These are phyloP conservation scores for Cephalotrichum gorgonifer DNA, from an alignment of 2,329 filamentous ascomycete species.

Conservation along the genomic window DNA sequence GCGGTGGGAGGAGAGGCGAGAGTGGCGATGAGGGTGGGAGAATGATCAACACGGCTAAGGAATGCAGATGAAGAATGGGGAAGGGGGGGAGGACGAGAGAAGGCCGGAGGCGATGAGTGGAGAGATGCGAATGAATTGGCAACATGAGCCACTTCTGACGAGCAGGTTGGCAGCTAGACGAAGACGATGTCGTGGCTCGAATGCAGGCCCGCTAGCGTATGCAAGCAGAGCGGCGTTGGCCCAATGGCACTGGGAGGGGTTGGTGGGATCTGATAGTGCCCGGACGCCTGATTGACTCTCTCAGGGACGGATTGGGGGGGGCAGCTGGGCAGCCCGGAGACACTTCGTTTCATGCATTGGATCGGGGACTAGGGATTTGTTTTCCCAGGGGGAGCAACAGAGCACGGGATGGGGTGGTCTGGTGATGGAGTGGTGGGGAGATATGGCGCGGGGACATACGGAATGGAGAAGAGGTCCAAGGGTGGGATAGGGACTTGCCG, in stretches of 20 bases:
- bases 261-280: conserved; percentile 2
- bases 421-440: conserved; percentile 4
- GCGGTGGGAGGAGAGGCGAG: background rate
- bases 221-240: conserved; percentile 9
- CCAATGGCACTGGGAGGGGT: conserved; percentile 9
- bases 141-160: background rate
- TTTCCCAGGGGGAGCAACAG: background rate
- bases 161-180: conserved; percentile 5
- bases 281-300: conserved; percentile 12
- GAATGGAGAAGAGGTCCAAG: too few relatives aligned
- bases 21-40: background rate
- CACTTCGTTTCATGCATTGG: conserved; percentile 4
- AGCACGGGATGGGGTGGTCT: conserved; percentile 3
- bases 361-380: too few relatives aligned
- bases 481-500: too few relatives aligned
- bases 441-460: background rate
- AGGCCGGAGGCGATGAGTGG: background rate
- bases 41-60: background rate
- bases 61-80: background rate
- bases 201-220: conserved; percentile 21
- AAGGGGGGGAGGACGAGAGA: background rate
- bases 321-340: conserved; percentile 9
- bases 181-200: conserved; percentile 29
- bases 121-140: background rate
- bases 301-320: too few relatives aligned